Evolutionary conservation across 1,284 basidiomycete species (phyloP).

Genomic region (Ganoderma lucidum): DNA sequence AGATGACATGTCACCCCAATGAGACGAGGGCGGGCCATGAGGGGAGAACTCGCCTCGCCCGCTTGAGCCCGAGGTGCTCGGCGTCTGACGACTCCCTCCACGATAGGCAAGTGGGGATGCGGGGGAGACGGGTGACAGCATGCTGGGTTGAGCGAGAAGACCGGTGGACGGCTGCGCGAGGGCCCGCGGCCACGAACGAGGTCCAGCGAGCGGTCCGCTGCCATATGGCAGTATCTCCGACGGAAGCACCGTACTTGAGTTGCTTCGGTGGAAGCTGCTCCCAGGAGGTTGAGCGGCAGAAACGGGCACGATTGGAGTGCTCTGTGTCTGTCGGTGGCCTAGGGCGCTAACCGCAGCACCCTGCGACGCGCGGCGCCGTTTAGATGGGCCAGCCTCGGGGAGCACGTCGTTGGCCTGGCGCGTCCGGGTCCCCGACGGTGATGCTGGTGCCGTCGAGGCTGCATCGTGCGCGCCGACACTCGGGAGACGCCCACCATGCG

Average conservation of each 20-base stretch:
- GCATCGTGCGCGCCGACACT: constrained; percentile 17
- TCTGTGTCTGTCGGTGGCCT: constrained; percentile 1
- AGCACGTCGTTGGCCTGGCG: not conserved
- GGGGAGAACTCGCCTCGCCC: constrained; percentile 16
- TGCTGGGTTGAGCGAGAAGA: not conserved
- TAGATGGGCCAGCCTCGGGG: not conserved
- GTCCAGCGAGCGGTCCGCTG: constrained; percentile 4
- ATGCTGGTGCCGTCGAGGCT: constrained; percentile 7
- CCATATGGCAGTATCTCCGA: constrained; percentile 12
- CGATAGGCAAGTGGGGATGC: constrained; percentile 5
- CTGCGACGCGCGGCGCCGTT: not conserved
- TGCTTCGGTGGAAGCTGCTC: constrained; percentile 16
- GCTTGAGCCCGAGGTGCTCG: constrained; percentile 15
- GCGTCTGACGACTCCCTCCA: constrained; percentile 13
- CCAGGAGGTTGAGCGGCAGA: not conserved
- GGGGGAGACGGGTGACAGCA: constrained; percentile 10
- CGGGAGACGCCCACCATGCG: constrained; percentile 14
- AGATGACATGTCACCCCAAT: constrained; percentile 12
- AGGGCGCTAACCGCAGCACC: not conserved
- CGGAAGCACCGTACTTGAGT: constrained; percentile 16
- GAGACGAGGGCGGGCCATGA: constrained; percentile 3
- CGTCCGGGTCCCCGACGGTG: not conserved
- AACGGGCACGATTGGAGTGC: not conserved
- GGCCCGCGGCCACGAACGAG: constrained; percentile 19
- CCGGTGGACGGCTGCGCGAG: not conserved